phyloP scores from a whole-genome alignment of 352 stramenopile species.

The Phytopythium cucurbitacearum region DNA sequence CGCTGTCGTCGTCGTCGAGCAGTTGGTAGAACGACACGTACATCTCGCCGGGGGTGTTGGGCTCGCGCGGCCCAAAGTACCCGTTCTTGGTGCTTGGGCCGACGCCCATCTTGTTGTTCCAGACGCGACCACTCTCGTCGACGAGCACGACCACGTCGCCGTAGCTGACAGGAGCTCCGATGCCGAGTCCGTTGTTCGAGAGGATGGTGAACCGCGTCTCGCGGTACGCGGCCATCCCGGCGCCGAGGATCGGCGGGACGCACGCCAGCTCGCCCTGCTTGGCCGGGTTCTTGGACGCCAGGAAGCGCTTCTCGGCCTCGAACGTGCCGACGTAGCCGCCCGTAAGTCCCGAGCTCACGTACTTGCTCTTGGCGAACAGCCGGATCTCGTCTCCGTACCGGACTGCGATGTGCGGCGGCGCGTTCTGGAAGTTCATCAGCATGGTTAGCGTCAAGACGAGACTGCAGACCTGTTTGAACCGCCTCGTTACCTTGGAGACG shows the following conservation, averaged over 20 bases:
- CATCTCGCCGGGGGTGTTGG: constrained; percentile 73
- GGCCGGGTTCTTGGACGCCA: constrained; percentile 49
- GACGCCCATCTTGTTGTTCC: constrained; percentile 86
- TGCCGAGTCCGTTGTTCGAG: constrained; percentile 48
- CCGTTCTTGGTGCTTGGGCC: constrained; percentile 74
- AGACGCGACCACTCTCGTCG: constrained; percentile 54
- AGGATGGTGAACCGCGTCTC: constrained; percentile 62
- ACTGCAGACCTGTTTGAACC: background rate
- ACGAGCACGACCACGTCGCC: constrained; percentile 81
- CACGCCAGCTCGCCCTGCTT: constrained; percentile 69
- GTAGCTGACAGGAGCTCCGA: constrained; percentile 71
- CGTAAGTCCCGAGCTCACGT: constrained; percentile 12
- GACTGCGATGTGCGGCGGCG: constrained; percentile 58
- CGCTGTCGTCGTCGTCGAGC: constrained; percentile 24
- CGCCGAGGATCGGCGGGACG: constrained; percentile 45
- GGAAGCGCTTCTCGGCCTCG: constrained; percentile 54
- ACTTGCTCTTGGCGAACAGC: constrained; percentile 63
- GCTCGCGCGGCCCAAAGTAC: constrained; percentile 69
- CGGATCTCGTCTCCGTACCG: constrained; percentile 69
- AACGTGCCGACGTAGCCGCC: constrained; percentile 75
- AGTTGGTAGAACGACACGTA: constrained; percentile 76
- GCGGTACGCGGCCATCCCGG: constrained; percentile 32
- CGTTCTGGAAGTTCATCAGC: constrained; percentile 12
- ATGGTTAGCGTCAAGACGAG: constrained; percentile 5
- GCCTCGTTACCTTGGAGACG: constrained; percentile 16